phyloP scores from a whole-genome alignment of 768 basidiomycete genomes.

The Crucibulum laeve region DNA sequence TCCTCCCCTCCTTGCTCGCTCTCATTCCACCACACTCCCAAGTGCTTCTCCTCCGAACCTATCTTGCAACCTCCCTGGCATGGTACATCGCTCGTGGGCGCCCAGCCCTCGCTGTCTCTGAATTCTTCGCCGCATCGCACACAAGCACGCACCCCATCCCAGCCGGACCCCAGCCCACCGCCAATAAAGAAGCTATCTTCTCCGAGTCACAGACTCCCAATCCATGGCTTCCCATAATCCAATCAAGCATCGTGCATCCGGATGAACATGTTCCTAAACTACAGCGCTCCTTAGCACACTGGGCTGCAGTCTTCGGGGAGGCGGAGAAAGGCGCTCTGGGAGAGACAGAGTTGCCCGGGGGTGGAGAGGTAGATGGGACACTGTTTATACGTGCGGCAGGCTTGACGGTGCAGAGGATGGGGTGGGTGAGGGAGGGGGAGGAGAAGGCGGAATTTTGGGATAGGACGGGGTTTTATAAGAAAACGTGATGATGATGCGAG shows the following conservation, averaged over 20 bases:
- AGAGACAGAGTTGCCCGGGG: conserved; percentile 41
- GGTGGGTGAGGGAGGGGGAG: conserved; percentile 33
- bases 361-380: conserved; percentile 53
- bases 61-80: conserved; percentile 46
- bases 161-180: conserved; percentile 16
- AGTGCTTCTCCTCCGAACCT: conserved; percentile 50
- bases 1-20: conserved; percentile 47
- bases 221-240: conserved; percentile 55
- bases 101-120: conserved; percentile 40
- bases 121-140: conserved; percentile 35
- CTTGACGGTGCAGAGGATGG: conserved; percentile 40
- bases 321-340: conserved; percentile 19
- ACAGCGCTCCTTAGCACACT: conserved; percentile 47
- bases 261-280: conserved; percentile 47
- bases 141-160: conserved; percentile 13
- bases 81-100: conserved; percentile 60
- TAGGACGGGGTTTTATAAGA: conserved; percentile 2
- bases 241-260: conserved; percentile 49
- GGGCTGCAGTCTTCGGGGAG: conserved; percentile 37
- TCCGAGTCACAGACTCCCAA: conserved; percentile 39
- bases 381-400: conserved; percentile 58
- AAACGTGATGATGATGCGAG: neutral
- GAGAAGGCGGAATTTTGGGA: conserved; percentile 9
- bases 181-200: conserved; percentile 16
- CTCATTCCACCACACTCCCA: conserved; percentile 37